Conservation (phyloP, 2,329 filamentous ascomycete genomes). For the Cladophialophora chaetospira region DNA sequence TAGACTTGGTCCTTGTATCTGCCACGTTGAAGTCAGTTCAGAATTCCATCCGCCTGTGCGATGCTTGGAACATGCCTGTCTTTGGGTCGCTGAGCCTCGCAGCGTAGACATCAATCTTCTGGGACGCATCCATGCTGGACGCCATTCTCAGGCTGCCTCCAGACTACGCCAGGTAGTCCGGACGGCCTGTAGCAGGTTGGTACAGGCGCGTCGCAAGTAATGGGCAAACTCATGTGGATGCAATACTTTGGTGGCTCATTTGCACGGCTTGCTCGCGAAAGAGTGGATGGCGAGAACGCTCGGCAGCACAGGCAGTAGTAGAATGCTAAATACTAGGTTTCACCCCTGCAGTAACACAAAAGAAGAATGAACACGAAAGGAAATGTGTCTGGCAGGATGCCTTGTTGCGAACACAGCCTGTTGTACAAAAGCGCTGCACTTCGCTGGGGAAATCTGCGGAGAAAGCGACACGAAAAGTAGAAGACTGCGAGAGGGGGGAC, state of each 20-base stretch:
- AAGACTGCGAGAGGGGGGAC: conserved; percentile 6
- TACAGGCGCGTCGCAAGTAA: conserved; percentile 11
- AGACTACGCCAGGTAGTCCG: conserved; percentile 5
- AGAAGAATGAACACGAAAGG: conserved; percentile 10
- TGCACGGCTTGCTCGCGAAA: conserved; percentile 1
- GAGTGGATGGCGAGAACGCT: not conserved
- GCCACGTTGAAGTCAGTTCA: conserved; percentile 18
- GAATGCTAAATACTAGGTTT: not conserved
- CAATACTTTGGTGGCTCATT: conserved; percentile 12
- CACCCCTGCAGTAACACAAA: conserved; percentile 7
- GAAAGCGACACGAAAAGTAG: conserved; percentile 5
- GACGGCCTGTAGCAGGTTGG: not conserved
- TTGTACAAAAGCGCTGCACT: not conserved
- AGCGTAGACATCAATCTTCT: conserved; percentile 52
- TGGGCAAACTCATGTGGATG: conserved; percentile 23
- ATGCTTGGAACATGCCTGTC: conserved; percentile 44
- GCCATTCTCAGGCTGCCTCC: conserved; percentile 9
- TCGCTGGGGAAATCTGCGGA: conserved; percentile 13
- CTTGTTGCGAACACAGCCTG: conserved; percentile 1
- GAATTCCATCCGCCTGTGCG: conserved; percentile 1
- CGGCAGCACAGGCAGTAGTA: no score
- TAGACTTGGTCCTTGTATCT: conserved; percentile 82
- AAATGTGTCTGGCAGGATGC: conserved; percentile 7
- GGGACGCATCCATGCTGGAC: conserved; percentile 31
- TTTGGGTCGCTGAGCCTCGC: conserved; percentile 51